Base-by-base conservation (phyloP, 2,329 filamentous ascomycete genomes). In the Diaporthe sp. region DNA sequence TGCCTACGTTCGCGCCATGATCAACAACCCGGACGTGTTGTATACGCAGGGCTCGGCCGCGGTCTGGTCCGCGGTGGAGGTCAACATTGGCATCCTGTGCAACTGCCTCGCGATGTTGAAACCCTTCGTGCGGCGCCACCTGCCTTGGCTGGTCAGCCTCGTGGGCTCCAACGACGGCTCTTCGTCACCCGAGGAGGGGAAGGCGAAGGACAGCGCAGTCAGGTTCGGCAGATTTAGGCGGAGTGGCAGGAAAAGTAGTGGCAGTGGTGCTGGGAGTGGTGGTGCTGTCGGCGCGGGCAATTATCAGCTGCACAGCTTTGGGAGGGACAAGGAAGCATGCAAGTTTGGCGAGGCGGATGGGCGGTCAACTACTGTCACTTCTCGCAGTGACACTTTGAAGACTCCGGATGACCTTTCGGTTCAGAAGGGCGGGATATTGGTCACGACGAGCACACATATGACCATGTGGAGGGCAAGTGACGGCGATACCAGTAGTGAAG, bases 11-110 rank as follows among this genome's bases (percentile, higher is more conserved):
- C 77, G 76, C 34, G 74, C 76, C 39, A 77, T 81, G 76, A 73
- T 75, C 78, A 74, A 77, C 75, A 83, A 83, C 72, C 81, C 82
- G 19, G 84, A 84, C 39, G 79, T 84, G n/a, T 80, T 80, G 28
- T 81, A 78, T 72, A 78, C 78, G 19, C 77, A 81, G 44, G 78
- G 78, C 70, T 77, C 76, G 9, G 76, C 78, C 3, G 80, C 78
- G 19, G 76, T 81, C 2, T 81, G 80, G 81, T 80, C 83, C n/a
- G 81, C 82, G 13, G 76, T 81, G 9, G 84, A 83, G 77, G 80
- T 84, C 58, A 84, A 86, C 78, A 76, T 82, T 34, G 79, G 80
- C 72, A 81, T 81, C 77, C 62, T 79, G 28, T 82, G 81, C 78
- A 79, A 79, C 75, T 79, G 77, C 73, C 77, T 79, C 44, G 78